These are phyloP conservation scores for Chaetomiaceae sp. DNA, from an alignment of 2,329 filamentous ascomycete genomes.

Conservation along the genomic window DNA sequence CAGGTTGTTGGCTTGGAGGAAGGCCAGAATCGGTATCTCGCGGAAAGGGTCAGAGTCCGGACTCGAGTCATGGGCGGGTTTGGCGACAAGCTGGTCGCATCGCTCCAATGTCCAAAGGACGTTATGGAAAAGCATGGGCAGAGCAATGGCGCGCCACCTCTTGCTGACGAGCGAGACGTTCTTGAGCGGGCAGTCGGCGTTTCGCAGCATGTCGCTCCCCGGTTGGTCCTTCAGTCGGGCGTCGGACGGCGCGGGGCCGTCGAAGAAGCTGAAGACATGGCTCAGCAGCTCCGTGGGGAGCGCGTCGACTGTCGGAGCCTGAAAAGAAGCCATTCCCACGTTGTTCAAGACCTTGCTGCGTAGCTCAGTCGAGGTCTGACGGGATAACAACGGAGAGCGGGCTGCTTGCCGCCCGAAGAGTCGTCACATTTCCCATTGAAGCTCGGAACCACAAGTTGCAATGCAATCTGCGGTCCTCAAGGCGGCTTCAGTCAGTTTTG, in stretches of 20 bases:
- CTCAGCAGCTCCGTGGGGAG: constrained; percentile 18
- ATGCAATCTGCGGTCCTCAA: too few species aligned
- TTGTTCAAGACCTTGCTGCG: too few species aligned
- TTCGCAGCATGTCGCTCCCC: not conserved
- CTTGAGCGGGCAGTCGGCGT: constrained; percentile 43
- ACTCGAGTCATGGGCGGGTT: constrained; percentile 3
- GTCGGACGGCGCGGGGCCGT: constrained; percentile 10
- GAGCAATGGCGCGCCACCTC: constrained; percentile 47
- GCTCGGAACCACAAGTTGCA: too few species aligned
- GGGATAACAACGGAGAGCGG: too few species aligned
- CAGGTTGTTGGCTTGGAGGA: constrained; percentile 35
- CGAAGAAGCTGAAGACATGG: constrained; percentile 10
- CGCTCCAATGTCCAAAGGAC: constrained; percentile 39
- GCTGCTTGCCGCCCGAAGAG: too few species aligned
- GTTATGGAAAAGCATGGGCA: constrained; percentile 57
- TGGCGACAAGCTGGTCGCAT: constrained; percentile 28
- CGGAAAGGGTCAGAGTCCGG: constrained; percentile 26
- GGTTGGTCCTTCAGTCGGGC: constrained; percentile 17
- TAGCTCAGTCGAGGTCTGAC: not conserved
- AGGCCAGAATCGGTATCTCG: constrained; percentile 38
- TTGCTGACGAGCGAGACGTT: constrained; percentile 49
- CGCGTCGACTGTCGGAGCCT: not conserved
- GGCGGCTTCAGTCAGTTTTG: too few species aligned
- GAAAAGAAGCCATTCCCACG: not conserved
- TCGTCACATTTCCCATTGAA: too few species aligned